Base-by-base conservation (phyloP, 495 filamentous ascomycete species). In the Friedmanniomyces endolithicus region DNA sequence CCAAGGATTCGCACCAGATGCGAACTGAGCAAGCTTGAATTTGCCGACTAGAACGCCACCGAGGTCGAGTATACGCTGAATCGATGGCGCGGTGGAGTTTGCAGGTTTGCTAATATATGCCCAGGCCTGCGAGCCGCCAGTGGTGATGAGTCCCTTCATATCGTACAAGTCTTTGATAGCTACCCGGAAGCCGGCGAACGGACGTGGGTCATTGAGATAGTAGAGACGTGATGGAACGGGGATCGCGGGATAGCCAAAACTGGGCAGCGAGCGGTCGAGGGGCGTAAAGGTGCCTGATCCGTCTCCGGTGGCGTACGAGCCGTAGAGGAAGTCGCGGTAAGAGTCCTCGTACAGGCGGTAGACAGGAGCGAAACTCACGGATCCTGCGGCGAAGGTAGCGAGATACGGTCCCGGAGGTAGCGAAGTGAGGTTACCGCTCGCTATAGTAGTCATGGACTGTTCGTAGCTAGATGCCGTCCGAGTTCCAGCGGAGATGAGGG, bases 161-260 rank as follows among this genome's bases (percentile, higher is more conserved):
- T 63, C 59, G 40, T 55, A 64, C 4, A 63, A 44, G 43, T 64
- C 64, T 39, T 66, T 66, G 53, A 66, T 58, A 4, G 39, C 64
- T 6, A 66, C 62, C 11, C 64, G 24, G 40, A 53, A 45, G n/a
- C 64, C 64, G 12, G 59, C 59, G 4, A 66, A 34, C 0, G 64
- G 64, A n/a, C 63, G 48, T 20, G 47, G 35, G 47, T 65, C 63
- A 11, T 45, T 53, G 41, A 31, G 52, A 20, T 14, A 59, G 52
- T 66, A 66, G 33, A 66, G 47, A 0, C 64, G 56, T 1, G 62
- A 64, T 24, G 64, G 64, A 1, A 66, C 63, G 48, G 63, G 61
- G 39, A 65, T 64, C 46, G 57, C 37, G 1, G 55, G 49, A 34
- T 65, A 49, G 52, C 63, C 57, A 49, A 57, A 55, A 35, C 60